Evolutionary conservation across 129 eudicot genomes (phyloP).

Genomic region (Chrysanthemum seticuspe): DNA sequence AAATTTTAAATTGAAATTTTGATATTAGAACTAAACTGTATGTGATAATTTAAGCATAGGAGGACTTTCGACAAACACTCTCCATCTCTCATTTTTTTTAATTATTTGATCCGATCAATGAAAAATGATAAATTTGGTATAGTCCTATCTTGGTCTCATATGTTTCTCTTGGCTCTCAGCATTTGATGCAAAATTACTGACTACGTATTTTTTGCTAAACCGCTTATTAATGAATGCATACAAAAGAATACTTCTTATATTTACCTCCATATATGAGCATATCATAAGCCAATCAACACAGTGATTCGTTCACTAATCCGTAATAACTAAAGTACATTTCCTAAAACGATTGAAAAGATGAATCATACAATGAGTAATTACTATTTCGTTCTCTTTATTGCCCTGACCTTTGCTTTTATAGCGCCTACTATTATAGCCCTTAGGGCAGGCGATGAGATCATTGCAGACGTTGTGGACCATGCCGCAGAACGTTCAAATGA

Average conservation of each 20-base stretch:
- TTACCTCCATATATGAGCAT: not conserved
- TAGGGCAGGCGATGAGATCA: constrained; percentile 5
- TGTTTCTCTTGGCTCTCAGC: not conserved
- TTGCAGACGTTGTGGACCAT: constrained; percentile 13
- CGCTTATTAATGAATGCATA: constrained; percentile 11
- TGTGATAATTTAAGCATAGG: too few species aligned
- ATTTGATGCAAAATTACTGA: not conserved
- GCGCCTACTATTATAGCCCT: not conserved
- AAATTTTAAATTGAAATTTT: too few species aligned
- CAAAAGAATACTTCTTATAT: constrained; percentile 7
- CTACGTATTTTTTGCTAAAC: constrained; percentile 13
- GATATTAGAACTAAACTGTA: too few species aligned
- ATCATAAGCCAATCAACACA: not conserved
- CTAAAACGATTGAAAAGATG: not conserved
- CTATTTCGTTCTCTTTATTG: constrained; percentile 7
- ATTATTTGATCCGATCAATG: constrained; percentile 12
- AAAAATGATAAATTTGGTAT: constrained; percentile 1
- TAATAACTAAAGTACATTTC: not conserved
- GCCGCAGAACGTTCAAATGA: not conserved
- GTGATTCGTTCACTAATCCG: not conserved
- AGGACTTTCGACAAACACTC: constrained; percentile 12
- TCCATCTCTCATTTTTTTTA: constrained; percentile 11
- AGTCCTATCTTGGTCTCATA: not conserved
- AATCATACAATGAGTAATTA: constrained; percentile 2
- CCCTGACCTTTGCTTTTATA: constrained; percentile 7